Evolutionary conservation across 768 basidiomycete genomes (phyloP), one percentile per base, ranked within the genome.

Genomic region (Pholiota conissans): DNA sequence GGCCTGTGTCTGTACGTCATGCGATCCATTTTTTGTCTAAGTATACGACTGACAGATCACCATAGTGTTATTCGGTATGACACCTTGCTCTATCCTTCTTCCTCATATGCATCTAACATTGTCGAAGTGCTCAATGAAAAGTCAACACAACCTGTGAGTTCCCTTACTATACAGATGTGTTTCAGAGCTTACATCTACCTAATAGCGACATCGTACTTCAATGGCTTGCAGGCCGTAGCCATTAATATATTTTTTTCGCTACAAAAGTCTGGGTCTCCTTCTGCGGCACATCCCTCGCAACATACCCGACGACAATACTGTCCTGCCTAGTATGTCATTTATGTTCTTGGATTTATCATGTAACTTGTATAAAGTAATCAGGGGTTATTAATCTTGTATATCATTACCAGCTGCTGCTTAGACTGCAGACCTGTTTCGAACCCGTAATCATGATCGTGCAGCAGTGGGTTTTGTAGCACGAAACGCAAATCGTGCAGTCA

Each of bases 51-150:
- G 16, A 58, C 30, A 27, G 26, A 40, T 9, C 10, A 11, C 55
- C 55, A 14, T 58, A 92, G 90, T 92, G 90, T 64, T 93, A 92
- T 68, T 92, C 90, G 61, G 90, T 91, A 72, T 57, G 85, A 64
- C 4, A n/a, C 50, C 29, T 32, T 32, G 45, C 47, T 49, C 8
- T 13, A 28, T 14, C 29, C 26, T 30, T 24, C 26, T 24, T 20
- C 24, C 37, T 22, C 52, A 42, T 30, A 47, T 49, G 26, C 50
- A 57, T 57, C 32, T 58, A 59, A 37, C 45, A 29, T 51, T 48
- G 22, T 46, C 48, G 0, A 28, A 97, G 95, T 96, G 94, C 70
- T 97, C 93, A 2, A 95, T 96, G 89, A 95, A 95, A 73, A 95
- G 87, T 66, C 90, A 92, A 71, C 93, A 97, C 71, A 97, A 97